Base-by-base conservation (phyloP, 768 basidiomycete species). In the Dentipellis sp. region DNA sequence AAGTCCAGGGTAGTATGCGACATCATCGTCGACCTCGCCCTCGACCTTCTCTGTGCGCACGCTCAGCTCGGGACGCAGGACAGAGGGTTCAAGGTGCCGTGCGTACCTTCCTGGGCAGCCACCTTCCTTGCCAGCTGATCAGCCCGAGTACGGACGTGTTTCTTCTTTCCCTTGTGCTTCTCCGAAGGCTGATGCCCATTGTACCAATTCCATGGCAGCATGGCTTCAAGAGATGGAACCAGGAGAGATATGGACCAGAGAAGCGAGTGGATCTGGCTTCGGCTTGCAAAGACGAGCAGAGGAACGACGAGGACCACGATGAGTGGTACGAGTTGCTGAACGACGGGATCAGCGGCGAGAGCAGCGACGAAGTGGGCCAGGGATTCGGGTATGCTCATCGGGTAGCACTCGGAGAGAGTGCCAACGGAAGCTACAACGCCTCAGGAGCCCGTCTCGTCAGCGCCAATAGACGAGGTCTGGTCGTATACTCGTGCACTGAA, bases 1-100 rank as follows among this genome's bases (percentile, higher is more conserved):
- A 51, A 97, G 84, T 0, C 94, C 94, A 1, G 94, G 88, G 69
- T 91, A 97, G 63, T 83, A 78, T 19, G 77, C 75, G 14, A 77
- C 63, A 54, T 67, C 61, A 45, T 63, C 62, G 46, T 63, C 60
- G 16, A 46, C 42, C 39, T 63, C 60, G 16, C 40, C 42, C 39
- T 53, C 50, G 36, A 10, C 12, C 29, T 51, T 50, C 34, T 34
- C 34, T 29, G 10, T 10, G 45, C 7, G n/a, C 14, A 22, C 16
- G 21, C 49, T 56, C 42, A 51, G 29, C 19, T 34, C 10, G 47
- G 35, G 56, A 19, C 34, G n/a, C 29, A 50, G 42, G 22, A n/a
- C n/a, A 55, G 10, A 12, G 21, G 40, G 37, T 10, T 37, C 29
- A 6, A 29, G 29, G 29, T n/a, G 35, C 37, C 7, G 35, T 4